phyloP scores from a whole-genome alignment of 1,284 basidiomycete species.

The Hemileia vastatrix region DNA sequence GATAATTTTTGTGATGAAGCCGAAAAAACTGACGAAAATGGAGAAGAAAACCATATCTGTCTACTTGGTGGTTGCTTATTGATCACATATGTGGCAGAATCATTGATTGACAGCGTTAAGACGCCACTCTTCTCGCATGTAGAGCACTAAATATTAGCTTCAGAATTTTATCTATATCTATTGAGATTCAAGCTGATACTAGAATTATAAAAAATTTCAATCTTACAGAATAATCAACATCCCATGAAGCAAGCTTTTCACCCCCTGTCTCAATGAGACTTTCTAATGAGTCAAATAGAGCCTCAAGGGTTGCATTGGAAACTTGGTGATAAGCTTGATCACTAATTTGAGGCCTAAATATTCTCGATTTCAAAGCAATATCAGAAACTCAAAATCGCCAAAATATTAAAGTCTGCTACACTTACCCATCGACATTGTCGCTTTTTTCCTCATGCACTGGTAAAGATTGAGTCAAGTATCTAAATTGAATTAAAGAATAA shows the following conservation, averaged over 20 bases:
- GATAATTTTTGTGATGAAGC: not conserved
- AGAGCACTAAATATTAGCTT: not conserved
- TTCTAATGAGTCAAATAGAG: constrained; percentile 10
- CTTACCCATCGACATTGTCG: too few relatives aligned
- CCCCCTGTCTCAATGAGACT: constrained; percentile 10
- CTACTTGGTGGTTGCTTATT: constrained; percentile 22
- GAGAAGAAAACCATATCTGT: constrained; percentile 23
- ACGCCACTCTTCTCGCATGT: constrained; percentile 14
- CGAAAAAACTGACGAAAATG: constrained; percentile 10
- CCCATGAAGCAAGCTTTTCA: constrained; percentile 17
- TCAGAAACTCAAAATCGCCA: too few relatives aligned
- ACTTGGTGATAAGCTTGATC: constrained; percentile 22
- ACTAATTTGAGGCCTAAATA: not conserved
- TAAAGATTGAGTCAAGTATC: too few relatives aligned
- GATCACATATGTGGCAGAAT: constrained; percentile 10
- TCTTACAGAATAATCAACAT: constrained; percentile 20
- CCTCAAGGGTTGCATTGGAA: constrained; percentile 13
- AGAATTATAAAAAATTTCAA: not conserved
- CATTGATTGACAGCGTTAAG: constrained; percentile 13
- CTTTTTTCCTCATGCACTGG: too few relatives aligned
- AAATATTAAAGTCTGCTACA: too few relatives aligned
- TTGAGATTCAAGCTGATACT: not conserved
- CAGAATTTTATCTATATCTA: not conserved
- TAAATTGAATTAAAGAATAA: too few relatives aligned
- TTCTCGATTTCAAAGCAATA: too few relatives aligned